These are phyloP conservation scores for Takashimella tepidaria DNA, from an alignment of 1,284 basidiomycete species.

Conservation along the genomic window DNA sequence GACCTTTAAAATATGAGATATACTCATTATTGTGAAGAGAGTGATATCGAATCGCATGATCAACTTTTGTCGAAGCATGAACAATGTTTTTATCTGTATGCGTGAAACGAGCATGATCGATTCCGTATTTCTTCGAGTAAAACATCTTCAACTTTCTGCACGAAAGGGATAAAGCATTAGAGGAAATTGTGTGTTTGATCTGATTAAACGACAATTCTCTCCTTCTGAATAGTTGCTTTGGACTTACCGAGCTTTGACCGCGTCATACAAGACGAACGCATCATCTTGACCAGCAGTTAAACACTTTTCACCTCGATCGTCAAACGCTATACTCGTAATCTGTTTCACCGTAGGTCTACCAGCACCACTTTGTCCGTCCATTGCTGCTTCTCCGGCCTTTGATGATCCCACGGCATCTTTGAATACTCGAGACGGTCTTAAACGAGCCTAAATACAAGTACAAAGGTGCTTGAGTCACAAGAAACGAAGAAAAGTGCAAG, in stretches of 20 bases:
- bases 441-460: no score
- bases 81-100: conserved; percentile 80
- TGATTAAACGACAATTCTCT: no score
- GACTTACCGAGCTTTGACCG: conserved; percentile 88
- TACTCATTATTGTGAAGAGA: conserved; percentile 95
- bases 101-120: conserved; percentile 88
- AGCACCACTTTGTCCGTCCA: not conserved
- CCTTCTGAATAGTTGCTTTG: no score
- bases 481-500: no score
- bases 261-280: conserved; percentile 81
- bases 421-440: conserved; percentile 75
- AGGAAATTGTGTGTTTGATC: no score
- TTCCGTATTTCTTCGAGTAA: conserved; percentile 94
- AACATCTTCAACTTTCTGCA: conserved; percentile 68
- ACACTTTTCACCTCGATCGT: conserved; percentile 79
- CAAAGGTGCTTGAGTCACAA: no score
- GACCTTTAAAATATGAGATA: conserved; percentile 90
- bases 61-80: conserved; percentile 90
- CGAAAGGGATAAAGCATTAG: no score
- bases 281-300: conserved; percentile 92
- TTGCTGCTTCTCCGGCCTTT: conserved; percentile 15
- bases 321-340: conserved; percentile 83
- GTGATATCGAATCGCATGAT: conserved; percentile 84
- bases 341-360: no score
- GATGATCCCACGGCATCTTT: conserved; percentile 64